A percentile compares a stretch with the other conserved stretches of the same genome.
These are phyloP conservation scores for Selenicereus undatus DNA, from an alignment of 148 eudicot species.

Conservation along the genomic window DNA sequence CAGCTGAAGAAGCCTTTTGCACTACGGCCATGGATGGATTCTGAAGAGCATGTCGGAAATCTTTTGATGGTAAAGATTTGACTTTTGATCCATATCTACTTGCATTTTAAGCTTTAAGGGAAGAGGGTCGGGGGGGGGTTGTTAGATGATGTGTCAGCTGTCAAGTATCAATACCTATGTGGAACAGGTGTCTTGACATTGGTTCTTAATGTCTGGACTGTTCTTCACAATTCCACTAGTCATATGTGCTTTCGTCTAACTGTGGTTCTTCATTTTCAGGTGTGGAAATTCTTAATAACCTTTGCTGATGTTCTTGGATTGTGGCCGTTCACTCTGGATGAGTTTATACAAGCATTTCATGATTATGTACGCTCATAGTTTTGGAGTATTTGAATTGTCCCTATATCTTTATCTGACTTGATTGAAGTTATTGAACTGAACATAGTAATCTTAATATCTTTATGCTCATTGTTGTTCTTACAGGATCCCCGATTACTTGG, in stretches of 20 bases:
- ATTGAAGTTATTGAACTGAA: constrained; percentile 1
- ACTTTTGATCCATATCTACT: neutral
- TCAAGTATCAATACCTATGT: neutral
- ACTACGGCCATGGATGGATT: constrained; percentile 69
- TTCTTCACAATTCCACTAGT: neutral
- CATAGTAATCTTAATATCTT: neutral
- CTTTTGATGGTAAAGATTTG: constrained; percentile 78
- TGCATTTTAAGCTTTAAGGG: too few relatives aligned
- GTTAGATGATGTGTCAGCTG: too few relatives aligned
- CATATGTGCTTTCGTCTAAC: neutral
- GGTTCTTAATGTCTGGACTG: neutral
- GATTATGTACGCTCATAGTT: constrained; percentile 62
- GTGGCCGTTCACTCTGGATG: constrained; percentile 97
- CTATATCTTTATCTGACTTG: neutral
- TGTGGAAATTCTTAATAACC: constrained; percentile 83
- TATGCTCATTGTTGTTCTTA: constrained; percentile 6
- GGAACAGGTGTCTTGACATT: neutral
- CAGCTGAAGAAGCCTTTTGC: constrained; percentile 64
- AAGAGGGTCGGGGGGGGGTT: too few relatives aligned
- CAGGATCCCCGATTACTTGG: constrained; percentile 85
- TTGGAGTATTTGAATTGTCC: neutral
- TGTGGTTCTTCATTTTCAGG: constrained; percentile 40
- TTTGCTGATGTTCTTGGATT: constrained; percentile 86
- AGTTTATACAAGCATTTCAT: constrained; percentile 88
- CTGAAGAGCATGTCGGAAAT: constrained; percentile 79